Percentiles rank a stretch among this genome's conserved stretches.
Evolutionary conservation across 306 rosid genomes (phyloP).

Genomic region (Clitoria ternatea): DNA sequence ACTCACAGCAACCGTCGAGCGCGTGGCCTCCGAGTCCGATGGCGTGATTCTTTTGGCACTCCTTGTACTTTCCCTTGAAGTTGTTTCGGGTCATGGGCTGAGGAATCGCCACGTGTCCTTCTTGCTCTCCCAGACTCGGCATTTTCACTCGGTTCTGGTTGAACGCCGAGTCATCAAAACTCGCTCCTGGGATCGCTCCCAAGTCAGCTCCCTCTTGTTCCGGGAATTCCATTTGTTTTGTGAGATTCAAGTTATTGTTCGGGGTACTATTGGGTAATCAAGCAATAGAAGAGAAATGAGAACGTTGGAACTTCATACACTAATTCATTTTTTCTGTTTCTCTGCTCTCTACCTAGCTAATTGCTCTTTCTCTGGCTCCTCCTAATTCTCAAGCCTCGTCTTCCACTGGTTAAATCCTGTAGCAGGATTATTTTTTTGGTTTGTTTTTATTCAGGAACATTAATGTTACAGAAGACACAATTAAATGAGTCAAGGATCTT

Average conservation of each 20-base stretch:
- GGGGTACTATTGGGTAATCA: not conserved
- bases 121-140: not conserved
- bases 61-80: conserved; percentile 45
- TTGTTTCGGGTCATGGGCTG: conserved; percentile 5
- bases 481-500: no score
- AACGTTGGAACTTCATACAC: no score
- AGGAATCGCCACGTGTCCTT: not conserved
- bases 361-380: not conserved
- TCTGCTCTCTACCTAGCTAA: not conserved
- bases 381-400: not conserved
- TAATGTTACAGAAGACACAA: not conserved
- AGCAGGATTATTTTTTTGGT: not conserved
- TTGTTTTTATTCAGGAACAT: not conserved
- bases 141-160: conserved; percentile 37
- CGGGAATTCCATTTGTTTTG: not conserved
- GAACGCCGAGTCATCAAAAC: conserved; percentile 39
- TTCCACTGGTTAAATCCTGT: not conserved
- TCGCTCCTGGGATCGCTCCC: not conserved
- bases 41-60: conserved; percentile 81
- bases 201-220: not conserved
- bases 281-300: no score
- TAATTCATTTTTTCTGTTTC: not conserved
- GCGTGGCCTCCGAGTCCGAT: conserved; percentile 62
- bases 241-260: not conserved
- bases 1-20: conserved; percentile 81